Conservation (phyloP, 768 basidiomycete genomes). For the Lentinula guzmanii region DNA sequence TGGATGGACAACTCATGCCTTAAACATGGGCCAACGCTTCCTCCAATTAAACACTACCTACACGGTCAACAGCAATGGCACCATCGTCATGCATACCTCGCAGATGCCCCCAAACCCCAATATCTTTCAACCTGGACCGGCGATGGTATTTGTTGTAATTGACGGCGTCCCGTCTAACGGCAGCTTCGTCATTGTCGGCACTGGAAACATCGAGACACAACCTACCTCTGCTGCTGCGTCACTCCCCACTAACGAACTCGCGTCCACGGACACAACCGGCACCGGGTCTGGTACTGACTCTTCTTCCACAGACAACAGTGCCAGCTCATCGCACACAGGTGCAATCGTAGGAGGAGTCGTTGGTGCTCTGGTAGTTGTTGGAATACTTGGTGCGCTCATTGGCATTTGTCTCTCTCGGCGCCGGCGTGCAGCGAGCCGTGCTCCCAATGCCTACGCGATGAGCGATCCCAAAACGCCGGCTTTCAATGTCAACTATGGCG, state of each 20-base stretch:
- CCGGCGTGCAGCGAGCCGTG: slow-evolving; percentile 33
- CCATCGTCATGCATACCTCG: slow-evolving; percentile 74
- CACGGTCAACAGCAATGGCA: slow-evolving; percentile 71
- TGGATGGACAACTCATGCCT: slow-evolving; percentile 80
- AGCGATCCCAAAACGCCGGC: slow-evolving; percentile 14
- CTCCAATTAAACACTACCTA: slow-evolving; percentile 83
- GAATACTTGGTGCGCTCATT: slow-evolving; percentile 38
- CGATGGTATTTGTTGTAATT: slow-evolving; percentile 74
- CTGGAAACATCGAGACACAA: slow-evolving; percentile 72
- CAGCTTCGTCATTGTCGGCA: slow-evolving; percentile 71
- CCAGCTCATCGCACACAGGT: slow-evolving; percentile 27
- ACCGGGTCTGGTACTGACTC: slow-evolving; percentile 9
- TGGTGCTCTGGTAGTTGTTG: slow-evolving; percentile 43
- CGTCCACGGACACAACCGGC: slow-evolving; percentile 28
- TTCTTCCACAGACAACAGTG: neutral
- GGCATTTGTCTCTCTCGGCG: slow-evolving; percentile 49
- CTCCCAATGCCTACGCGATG: slow-evolving; percentile 30
- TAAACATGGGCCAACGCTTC: slow-evolving; percentile 84
- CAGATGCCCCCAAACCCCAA: slow-evolving; percentile 83
- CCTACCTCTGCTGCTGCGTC: slow-evolving; percentile 34
- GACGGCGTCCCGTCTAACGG: slow-evolving; percentile 83
- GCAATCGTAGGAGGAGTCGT: slow-evolving; percentile 45
- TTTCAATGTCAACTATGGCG: slow-evolving; percentile 2
- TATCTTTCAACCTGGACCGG: slow-evolving; percentile 86
- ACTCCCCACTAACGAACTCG: slow-evolving; percentile 49